phyloP scores from a whole-genome alignment of 345 rosid genomes.

The Gossypium turneri region DNA sequence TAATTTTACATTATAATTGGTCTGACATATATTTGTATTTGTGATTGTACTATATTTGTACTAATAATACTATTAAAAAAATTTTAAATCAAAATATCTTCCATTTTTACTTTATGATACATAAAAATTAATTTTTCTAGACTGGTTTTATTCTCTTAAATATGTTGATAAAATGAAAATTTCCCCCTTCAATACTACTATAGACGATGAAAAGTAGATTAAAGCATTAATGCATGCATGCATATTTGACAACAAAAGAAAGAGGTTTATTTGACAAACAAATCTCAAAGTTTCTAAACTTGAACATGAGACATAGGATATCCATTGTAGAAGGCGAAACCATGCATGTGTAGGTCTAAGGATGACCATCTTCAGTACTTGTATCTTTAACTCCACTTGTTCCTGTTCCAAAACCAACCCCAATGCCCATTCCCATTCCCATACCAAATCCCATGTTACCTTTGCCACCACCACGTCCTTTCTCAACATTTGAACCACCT shows the following conservation, averaged over 20 bases:
- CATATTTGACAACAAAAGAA: background rate
- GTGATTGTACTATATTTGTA: too few species aligned
- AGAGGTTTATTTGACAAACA: background rate
- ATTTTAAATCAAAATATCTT: too few species aligned
- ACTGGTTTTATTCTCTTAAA: too few species aligned
- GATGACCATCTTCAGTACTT: background rate
- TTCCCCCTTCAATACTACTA: too few species aligned
- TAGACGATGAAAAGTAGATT: too few species aligned
- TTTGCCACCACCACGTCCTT: background rate
- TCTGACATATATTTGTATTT: too few species aligned
- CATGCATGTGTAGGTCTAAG: background rate
- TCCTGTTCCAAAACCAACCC: background rate
- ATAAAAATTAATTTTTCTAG: fast-evolving
- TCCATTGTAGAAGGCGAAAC: background rate
- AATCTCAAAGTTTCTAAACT: background rate
- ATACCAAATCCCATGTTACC: background rate
- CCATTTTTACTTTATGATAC: too few species aligned
- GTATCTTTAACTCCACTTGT: background rate
- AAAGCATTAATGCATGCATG: too few species aligned
- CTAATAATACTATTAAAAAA: too few species aligned
- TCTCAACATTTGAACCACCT: background rate
- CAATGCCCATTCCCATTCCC: slow-evolving; percentile 30
- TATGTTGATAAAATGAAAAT: too few species aligned
- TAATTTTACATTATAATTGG: too few species aligned
- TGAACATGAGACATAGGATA: background rate